Evolutionary conservation across 148 eudicot genomes (phyloP).

Genomic region (Pouteria glomerata): DNA sequence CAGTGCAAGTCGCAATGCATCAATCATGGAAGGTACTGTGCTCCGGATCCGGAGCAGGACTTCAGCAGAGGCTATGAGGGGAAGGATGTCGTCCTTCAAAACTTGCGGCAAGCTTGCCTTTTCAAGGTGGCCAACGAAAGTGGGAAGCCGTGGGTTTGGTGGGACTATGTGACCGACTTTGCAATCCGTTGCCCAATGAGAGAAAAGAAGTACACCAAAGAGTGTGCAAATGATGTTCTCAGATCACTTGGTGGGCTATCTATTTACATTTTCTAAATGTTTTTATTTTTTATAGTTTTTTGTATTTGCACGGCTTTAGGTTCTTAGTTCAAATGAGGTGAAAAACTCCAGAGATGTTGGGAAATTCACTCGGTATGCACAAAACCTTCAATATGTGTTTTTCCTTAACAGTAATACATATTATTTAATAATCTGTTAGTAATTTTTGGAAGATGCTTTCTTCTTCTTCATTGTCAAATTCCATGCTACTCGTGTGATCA

Average conservation of each 20-base stretch:
- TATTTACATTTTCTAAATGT: neutral
- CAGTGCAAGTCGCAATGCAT: constrained; percentile 43
- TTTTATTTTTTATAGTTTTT: neutral
- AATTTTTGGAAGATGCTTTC: neutral
- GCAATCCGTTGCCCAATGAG: constrained; percentile 36
- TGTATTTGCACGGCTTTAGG: neutral
- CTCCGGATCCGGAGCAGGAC: constrained; percentile 43
- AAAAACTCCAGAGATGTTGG: neutral
- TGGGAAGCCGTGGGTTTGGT: constrained; percentile 38
- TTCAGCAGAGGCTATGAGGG: constrained; percentile 34
- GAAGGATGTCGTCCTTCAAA: constrained; percentile 34
- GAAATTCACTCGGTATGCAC: neutral
- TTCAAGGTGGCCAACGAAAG: constrained; percentile 38
- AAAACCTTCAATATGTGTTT: neutral
- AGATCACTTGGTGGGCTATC: constrained; percentile 24
- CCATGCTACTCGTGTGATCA: neutral
- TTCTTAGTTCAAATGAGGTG: neutral
- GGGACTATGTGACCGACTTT: constrained; percentile 41
- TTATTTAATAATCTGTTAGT: neutral
- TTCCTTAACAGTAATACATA: neutral
- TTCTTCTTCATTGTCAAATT: neutral
- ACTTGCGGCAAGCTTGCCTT: constrained; percentile 33
- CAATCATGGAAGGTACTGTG: constrained; percentile 40
- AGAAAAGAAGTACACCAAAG: constrained; percentile 26
- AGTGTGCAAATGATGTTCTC: constrained; percentile 27